Evolutionary conservation across 257 asterid species (phyloP), one percentile per base, ranked within the genome.

Genomic region (Fraxinus americana): DNA sequence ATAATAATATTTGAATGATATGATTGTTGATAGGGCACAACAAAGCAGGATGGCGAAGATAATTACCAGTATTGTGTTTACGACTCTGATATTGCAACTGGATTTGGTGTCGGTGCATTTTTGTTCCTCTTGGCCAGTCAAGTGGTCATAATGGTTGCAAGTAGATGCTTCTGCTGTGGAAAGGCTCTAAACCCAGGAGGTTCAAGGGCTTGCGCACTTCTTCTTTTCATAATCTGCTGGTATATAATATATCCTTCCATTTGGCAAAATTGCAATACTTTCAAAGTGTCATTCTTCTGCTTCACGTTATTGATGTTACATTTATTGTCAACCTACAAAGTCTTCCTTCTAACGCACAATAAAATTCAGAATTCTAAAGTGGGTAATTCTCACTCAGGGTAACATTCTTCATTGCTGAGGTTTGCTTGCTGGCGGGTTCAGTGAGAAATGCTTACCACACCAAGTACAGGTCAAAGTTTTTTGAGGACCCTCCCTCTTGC

Each of bases 151-250:
- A 91, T 89, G 96, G 83, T 88, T 39, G 98, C 96, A 2, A 92
- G 96, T 71, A 87, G 82, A 78, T 96, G 97, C 89, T 89, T 96
- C 86, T 96, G 99, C 85, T 92, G 92, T 41, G 99, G 99, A 43
- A 80, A 76, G 78, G 89, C 99, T 21, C 83, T 96, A 30, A 92
- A 83, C 67, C 99, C 97, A 0, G 98, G 97, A 32, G 96, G 97
- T 75, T 92, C 99, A 10, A 87, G 99, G 82, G 96, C 98, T 80
- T 92, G 97, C 59, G 96, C 97, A 4, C 85, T 92, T 41, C 52
- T 96, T 66, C 97, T 96, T 45, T 93, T 92, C 89, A 87, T 93
- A 35, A 59, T 92, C 48, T 91, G 98, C 92, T 96, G 99, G 99
- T 93, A 89, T 45, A 34, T 34, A 34, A 5, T 34, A 34, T 67